These are phyloP conservation scores for Starmerella gropengiesseri DNA, from an alignment of 805 yeast genomes.

Conservation along the genomic window DNA sequence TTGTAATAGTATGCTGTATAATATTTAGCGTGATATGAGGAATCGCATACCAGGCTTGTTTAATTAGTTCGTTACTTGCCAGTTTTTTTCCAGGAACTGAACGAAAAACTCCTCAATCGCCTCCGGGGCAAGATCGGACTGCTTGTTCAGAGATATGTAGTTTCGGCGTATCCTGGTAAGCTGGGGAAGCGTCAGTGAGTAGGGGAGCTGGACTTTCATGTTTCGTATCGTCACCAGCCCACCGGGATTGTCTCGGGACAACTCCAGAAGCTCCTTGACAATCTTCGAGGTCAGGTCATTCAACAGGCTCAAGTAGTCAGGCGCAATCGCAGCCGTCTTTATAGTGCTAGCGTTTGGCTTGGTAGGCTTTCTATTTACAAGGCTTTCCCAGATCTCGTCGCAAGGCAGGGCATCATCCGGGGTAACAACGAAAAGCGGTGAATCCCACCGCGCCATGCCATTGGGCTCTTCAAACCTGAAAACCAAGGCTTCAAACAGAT, in stretches of 20 bases:
- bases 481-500: conserved; percentile 52
- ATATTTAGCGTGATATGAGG: not conserved
- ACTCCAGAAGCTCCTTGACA: conserved; percentile 49
- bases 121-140: conserved; percentile 59
- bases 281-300: conserved; percentile 62
- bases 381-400: conserved; percentile 45
- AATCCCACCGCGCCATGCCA: conserved; percentile 79
- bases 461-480: conserved; percentile 94
- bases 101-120: conserved; percentile 64
- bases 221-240: conserved; percentile 31
- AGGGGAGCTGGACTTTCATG: conserved; percentile 50
- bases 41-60: not conserved
- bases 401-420: conserved; percentile 44
- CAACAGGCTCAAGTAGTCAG: conserved; percentile 65
- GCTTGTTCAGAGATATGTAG: conserved; percentile 67
- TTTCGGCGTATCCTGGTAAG: conserved; percentile 75
- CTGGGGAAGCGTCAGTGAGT: conserved; percentile 58
- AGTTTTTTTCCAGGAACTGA: conserved; percentile 61
- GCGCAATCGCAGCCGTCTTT: conserved; percentile 65
- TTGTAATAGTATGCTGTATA: no score
- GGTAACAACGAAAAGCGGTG: conserved; percentile 69
- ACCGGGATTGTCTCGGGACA: conserved; percentile 42
- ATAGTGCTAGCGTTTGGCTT: conserved; percentile 78
- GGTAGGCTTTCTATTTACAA: conserved; percentile 44
- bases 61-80: conserved; percentile 28